Base-by-base conservation (phyloP, 768 basidiomycete genomes). In the Termitomyces sp. region DNA sequence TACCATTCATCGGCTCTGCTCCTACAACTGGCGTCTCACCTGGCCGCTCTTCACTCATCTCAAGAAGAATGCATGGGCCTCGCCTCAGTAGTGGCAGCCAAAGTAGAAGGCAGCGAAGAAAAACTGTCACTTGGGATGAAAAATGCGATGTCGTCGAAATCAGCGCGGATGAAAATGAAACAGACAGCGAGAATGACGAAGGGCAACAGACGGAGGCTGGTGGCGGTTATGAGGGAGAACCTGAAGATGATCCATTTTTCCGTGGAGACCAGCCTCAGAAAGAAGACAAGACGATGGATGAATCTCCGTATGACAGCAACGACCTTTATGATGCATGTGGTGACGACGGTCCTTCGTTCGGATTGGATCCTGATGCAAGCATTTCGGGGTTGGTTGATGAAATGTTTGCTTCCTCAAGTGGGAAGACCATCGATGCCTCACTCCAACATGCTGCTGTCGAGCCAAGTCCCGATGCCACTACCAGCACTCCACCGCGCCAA, bases 111-210 rank as follows among this genome's bases (percentile, higher is more conserved):
- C 81, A 82, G 63, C 78, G 83, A 29, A 71, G 88, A 59, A 93
- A 92, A 69, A 92, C 83, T 0, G 92, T 95, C 27, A 89, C 83
- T 1, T 95, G 89, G 57, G 81, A 87, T 67, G 87, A 90, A 60
- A 79, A 83, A 11, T 90, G 88, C 62, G 91, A 94, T 59, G 90
- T 95, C 11, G 70, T 92, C 31, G 90, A 92, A 65, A 92, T 90
- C 66, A 86, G 90, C 56, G 73, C 79, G 12, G 81, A 89, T 50
- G 77, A 75, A 47, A 61, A 64, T 19, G 63, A 68, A 17, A 47
- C 68, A 12, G 70, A 69, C 7, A 68, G 69, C 21, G 69, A 74
- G 35, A 61, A 68, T n/a, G 69, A 65, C 9, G 72, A 65, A 19
- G 69, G 66, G 42, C 59, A 69, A 31, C 66, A 63, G 17, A 62